Evolutionary conservation across 1,139 yeast species (phyloP).

Genomic region (Meyerozyma smithsonii): DNA sequence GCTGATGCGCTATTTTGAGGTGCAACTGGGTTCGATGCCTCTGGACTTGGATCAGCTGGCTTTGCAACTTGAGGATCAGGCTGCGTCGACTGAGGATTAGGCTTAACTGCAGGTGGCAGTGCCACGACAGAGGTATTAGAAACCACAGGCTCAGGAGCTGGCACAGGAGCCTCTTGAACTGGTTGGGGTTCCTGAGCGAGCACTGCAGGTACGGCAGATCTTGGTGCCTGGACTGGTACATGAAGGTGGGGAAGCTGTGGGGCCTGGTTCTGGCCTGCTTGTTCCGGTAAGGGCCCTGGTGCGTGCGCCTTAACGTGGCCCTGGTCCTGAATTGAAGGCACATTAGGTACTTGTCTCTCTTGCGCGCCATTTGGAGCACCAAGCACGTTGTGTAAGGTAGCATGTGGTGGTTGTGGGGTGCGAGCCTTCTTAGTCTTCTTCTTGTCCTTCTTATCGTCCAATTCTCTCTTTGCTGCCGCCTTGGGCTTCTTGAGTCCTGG

Average conservation of each 20-base stretch:
- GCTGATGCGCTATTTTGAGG: neutral
- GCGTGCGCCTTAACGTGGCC: slow-evolving; percentile 10
- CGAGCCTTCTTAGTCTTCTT: slow-evolving; percentile 17
- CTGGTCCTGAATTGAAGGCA: slow-evolving; percentile 9
- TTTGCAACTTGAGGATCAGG: neutral
- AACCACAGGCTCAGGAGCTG: neutral
- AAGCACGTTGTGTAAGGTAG: slow-evolving; percentile 25
- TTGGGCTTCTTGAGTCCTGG: slow-evolving; percentile 3
- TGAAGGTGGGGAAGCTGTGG: neutral
- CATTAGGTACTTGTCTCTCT: slow-evolving; percentile 8
- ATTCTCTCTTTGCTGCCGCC: slow-evolving; percentile 26
- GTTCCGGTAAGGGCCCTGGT: slow-evolving; percentile 5
- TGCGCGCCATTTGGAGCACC: slow-evolving; percentile 23
- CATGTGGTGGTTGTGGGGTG: slow-evolving; percentile 13
- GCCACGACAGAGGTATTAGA: slow-evolving; percentile 3
- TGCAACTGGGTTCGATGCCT: neutral
- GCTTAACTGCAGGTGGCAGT: slow-evolving; percentile 3
- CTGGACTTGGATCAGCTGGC: neutral
- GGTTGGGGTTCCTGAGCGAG: slow-evolving; percentile 2
- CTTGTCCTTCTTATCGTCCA: slow-evolving; percentile 32
- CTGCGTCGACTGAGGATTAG: slow-evolving; percentile 2
- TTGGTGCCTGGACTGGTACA: slow-evolving; percentile 6
- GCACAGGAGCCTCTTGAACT: neutral
- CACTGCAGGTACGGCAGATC: slow-evolving; percentile 5
- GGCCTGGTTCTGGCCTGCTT: neutral